A percentile compares a stretch with the other conserved stretches of the same genome.
Evolutionary conservation across 1,284 basidiomycete species (phyloP).

Genomic region (Puccinia brachypodii): DNA sequence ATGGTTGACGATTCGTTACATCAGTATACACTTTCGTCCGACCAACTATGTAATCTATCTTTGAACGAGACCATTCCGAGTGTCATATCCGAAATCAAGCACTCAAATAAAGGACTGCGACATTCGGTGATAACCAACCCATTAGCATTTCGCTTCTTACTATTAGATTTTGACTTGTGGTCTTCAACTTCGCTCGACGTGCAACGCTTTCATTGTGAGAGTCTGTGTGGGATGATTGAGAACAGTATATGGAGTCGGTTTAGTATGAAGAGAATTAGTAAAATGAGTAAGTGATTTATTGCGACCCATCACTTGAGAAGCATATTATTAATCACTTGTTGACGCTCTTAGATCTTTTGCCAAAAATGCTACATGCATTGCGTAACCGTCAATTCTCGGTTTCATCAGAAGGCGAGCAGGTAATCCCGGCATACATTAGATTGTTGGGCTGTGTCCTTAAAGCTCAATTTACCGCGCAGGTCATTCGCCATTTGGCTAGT

Average conservation of each 20-base stretch:
- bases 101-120: conserved; percentile 6
- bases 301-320: not conserved
- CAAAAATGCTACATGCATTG: conserved; percentile 75
- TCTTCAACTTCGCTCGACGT: conserved; percentile 69
- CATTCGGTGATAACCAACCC: conserved; percentile 78
- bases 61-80: not conserved
- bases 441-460: conserved; percentile 64
- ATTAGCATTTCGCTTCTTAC: conserved; percentile 76
- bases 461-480: conserved; percentile 67
- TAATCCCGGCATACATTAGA: conserved; percentile 50
- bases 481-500: conserved; percentile 78
- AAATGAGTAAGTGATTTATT: conserved; percentile 51
- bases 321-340: conserved; percentile 2
- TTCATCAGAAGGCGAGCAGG: conserved; percentile 50
- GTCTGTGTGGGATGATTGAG: conserved; percentile 73
- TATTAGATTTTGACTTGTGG: conserved; percentile 90
- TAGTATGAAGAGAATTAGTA: conserved; percentile 54
- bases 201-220: conserved; percentile 73
- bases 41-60: not conserved
- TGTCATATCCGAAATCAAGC: not conserved
- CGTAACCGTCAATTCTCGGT: conserved; percentile 65
- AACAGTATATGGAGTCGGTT: conserved; percentile 63
- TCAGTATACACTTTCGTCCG: not conserved
- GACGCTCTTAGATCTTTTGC: conserved; percentile 64
- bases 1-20: conserved; percentile 15